These are phyloP conservation scores for Balansia obtecta DNA, from an alignment of 2,329 filamentous ascomycete species.

Conservation along the genomic window DNA sequence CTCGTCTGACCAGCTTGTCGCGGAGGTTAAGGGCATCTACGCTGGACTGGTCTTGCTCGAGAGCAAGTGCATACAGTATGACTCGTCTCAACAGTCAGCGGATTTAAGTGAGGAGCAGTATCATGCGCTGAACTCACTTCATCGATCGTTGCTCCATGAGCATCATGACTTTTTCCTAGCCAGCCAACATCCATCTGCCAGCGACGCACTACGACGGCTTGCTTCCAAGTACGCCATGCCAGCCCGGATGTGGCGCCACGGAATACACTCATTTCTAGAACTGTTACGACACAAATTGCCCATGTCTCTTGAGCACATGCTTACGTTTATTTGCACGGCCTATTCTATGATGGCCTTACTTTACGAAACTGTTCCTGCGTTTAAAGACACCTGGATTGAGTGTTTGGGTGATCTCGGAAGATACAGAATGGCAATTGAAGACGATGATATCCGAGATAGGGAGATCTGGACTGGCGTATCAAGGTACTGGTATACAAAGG, in stretches of 20 bases:
- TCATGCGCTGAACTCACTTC: slow-evolving; percentile 71
- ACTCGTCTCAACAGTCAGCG: slow-evolving; percentile 40
- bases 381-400: slow-evolving; percentile 86
- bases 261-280: slow-evolving; percentile 77
- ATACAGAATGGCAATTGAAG: slow-evolving; percentile 84
- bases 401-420: slow-evolving; percentile 77
- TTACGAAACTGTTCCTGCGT: slow-evolving; percentile 72
- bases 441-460: slow-evolving; percentile 60
- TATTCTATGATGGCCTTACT: slow-evolving; percentile 85
- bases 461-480: slow-evolving; percentile 76
- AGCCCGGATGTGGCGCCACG: slow-evolving; percentile 85
- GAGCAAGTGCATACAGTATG: slow-evolving; percentile 74
- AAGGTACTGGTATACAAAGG: slow-evolving; percentile 72
- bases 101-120: slow-evolving; percentile 58
- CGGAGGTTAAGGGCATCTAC: slow-evolving; percentile 76
- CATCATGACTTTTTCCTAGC: slow-evolving; percentile 82
- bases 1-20: slow-evolving; percentile 64
- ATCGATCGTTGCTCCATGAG: slow-evolving; percentile 69
- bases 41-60: slow-evolving; percentile 78
- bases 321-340: slow-evolving; percentile 77
- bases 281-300: slow-evolving; percentile 64
- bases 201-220: slow-evolving; percentile 50
- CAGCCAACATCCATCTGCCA: slow-evolving; percentile 72
- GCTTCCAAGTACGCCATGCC: slow-evolving; percentile 84
- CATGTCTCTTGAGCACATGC: slow-evolving; percentile 72